Evolutionary conservation across 2,329 filamentous ascomycete genomes (phyloP).

Genomic region (Emmonsiellopsis sp.): DNA sequence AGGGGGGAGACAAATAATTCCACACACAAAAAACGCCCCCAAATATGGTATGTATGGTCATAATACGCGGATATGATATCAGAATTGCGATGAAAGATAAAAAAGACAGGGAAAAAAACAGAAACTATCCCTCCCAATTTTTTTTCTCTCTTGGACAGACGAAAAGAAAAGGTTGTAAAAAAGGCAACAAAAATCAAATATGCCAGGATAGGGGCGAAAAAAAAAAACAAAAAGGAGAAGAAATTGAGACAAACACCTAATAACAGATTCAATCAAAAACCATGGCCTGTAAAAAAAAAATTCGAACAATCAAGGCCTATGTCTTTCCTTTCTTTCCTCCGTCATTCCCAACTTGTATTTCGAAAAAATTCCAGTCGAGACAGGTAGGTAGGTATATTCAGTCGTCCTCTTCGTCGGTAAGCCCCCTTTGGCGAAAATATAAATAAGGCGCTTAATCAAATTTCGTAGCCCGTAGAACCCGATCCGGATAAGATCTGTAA

Average conservation of each 20-base stretch:
- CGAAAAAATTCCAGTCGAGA: background rate
- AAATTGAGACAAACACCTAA: background rate
- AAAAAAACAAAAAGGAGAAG: background rate
- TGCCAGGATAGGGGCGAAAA: background rate
- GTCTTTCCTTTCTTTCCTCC: background rate
- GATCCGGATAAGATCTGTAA: background rate
- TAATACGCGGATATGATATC: background rate
- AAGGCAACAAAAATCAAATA: background rate
- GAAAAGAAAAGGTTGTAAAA: background rate
- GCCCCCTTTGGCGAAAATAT: no score
- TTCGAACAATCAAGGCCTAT: background rate
- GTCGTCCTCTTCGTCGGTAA: no score
- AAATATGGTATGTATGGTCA: background rate
- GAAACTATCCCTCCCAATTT: no score
- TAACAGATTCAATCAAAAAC: background rate
- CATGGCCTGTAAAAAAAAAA: background rate
- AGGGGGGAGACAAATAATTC: constrained; percentile 16
- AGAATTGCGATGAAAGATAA: background rate
- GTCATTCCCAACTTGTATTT: background rate
- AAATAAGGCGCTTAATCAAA: no score
- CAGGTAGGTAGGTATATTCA: background rate
- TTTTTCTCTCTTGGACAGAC: background rate
- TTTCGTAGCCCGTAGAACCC: background rate
- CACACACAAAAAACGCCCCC: constrained; percentile 14
- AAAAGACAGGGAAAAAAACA: background rate